phyloP scores from a whole-genome alignment of 768 basidiomycete species.

The Amanita subjunquillea region DNA sequence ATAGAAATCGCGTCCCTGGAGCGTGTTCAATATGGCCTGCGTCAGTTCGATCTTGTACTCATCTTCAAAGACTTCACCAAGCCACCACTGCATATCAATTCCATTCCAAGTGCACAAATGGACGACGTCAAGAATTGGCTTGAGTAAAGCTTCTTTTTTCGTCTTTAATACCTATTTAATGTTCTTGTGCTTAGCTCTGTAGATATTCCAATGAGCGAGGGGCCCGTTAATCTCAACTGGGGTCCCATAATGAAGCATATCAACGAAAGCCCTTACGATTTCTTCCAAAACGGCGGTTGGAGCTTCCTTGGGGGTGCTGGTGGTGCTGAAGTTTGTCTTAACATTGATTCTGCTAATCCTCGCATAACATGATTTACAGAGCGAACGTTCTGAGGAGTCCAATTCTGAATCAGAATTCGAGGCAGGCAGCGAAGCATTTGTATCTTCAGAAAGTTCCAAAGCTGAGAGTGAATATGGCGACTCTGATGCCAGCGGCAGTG shows the following conservation, averaged over 20 bases:
- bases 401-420: conserved; percentile 44
- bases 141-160: conserved; percentile 49
- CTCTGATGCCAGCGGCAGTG: conserved; percentile 54
- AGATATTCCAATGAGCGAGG: conserved; percentile 91
- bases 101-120: conserved; percentile 80
- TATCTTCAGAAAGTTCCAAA: conserved; percentile 43
- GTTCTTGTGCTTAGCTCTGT: conserved; percentile 58
- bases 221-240: conserved; percentile 97
- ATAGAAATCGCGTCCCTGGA: conserved; percentile 97
- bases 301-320: conserved; percentile 70
- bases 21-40: conserved; percentile 91
- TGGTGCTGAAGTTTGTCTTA: conserved; percentile 52
- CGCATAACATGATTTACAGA: conserved; percentile 16
- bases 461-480: conserved; percentile 66
- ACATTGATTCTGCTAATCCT: neutral
- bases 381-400: conserved; percentile 31
- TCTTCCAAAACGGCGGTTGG: conserved; percentile 98
- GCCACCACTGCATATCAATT: conserved; percentile 90
- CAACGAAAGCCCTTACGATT: conserved; percentile 90
- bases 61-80: conserved; percentile 96
- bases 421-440: conserved; percentile 44
- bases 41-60: conserved; percentile 96
- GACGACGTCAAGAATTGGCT: conserved; percentile 99
- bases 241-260: conserved; percentile 97
- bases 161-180: neutral